These are phyloP conservation scores for Colletotrichum tropicale DNA, from an alignment of 2,329 filamentous ascomycete genomes.

Conservation along the genomic window DNA sequence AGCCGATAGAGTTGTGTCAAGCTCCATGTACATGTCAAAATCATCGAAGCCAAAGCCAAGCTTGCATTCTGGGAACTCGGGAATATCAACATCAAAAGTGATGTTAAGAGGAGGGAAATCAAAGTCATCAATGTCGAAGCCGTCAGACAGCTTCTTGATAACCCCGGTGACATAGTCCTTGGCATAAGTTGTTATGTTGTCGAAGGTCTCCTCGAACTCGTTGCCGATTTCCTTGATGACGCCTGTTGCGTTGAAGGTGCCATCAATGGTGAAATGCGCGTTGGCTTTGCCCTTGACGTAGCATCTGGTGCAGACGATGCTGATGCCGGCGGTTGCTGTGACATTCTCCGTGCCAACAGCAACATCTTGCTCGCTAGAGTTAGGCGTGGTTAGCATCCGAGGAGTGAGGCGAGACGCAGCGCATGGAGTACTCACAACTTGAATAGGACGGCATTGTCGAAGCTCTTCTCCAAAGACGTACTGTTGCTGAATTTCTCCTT, in stretches of 20 bases:
- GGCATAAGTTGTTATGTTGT: slow-evolving; percentile 37
- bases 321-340: slow-evolving; percentile 30
- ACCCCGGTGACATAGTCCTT: slow-evolving; percentile 35
- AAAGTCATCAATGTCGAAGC: slow-evolving; percentile 32
- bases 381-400: background rate
- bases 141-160: slow-evolving; percentile 27
- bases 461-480: slow-evolving; percentile 41
- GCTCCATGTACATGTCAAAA: slow-evolving; percentile 55
- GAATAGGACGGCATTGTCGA: slow-evolving; percentile 41
- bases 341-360: slow-evolving; percentile 21
- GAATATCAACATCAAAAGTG: slow-evolving; percentile 47
- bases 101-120: slow-evolving; percentile 42
- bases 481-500: slow-evolving; percentile 25
- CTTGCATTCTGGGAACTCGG: slow-evolving; percentile 43
- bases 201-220: slow-evolving; percentile 33
- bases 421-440: slow-evolving; percentile 27
- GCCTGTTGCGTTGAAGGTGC: slow-evolving; percentile 42
- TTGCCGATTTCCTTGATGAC: slow-evolving; percentile 35
- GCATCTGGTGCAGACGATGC: slow-evolving; percentile 52
- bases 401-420: accelerated
- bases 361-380: slow-evolving; percentile 2
- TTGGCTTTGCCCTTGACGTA: slow-evolving; percentile 53
- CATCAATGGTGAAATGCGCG: slow-evolving; percentile 44
- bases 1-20: slow-evolving; percentile 46
- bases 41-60: slow-evolving; percentile 54